phyloP scores from a whole-genome alignment of 78 protist species.

The Pigoraptor vietnamica region DNA sequence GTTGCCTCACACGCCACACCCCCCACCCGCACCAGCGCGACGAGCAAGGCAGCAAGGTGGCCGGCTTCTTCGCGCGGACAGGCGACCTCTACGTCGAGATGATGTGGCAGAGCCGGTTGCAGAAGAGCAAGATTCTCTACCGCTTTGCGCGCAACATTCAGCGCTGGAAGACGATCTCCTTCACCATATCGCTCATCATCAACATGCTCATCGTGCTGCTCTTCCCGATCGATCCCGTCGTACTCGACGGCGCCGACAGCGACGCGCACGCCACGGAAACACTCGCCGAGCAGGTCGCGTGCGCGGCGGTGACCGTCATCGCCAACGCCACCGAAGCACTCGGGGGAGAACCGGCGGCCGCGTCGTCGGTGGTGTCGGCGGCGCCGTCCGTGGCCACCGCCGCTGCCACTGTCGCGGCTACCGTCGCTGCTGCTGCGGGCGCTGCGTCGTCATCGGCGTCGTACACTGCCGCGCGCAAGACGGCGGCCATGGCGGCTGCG shows the following conservation, averaged over 20 bases:
- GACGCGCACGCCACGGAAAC: background rate
- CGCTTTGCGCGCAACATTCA: background rate
- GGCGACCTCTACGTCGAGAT: slow-evolving; percentile 14
- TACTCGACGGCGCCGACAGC: background rate
- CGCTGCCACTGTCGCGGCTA: too few species aligned
- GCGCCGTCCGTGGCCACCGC: too few species aligned
- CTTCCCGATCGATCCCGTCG: slow-evolving; percentile 19
- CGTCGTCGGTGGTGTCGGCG: background rate
- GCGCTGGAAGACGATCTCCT: slow-evolving; percentile 2
- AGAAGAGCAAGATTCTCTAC: background rate
- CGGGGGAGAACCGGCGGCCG: background rate
- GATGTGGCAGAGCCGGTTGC: slow-evolving; percentile 30
- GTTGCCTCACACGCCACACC: too few species aligned
- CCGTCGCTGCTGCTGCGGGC: background rate
- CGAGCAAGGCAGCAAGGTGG: slow-evolving; percentile 7
- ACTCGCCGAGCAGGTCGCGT: background rate
- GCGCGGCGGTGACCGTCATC: background rate
- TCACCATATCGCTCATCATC: background rate
- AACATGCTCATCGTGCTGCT: background rate
- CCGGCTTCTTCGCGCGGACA: background rate
- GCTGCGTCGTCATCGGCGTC: background rate
- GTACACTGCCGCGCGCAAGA: background rate
- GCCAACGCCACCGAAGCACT: background rate
- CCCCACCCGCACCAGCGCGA: slow-evolving; percentile 4
- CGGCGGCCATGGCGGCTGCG: background rate